Evolutionary conservation across 495 filamentous ascomycete genomes (phyloP).

Genomic region (Lepidopterella palustris): DNA sequence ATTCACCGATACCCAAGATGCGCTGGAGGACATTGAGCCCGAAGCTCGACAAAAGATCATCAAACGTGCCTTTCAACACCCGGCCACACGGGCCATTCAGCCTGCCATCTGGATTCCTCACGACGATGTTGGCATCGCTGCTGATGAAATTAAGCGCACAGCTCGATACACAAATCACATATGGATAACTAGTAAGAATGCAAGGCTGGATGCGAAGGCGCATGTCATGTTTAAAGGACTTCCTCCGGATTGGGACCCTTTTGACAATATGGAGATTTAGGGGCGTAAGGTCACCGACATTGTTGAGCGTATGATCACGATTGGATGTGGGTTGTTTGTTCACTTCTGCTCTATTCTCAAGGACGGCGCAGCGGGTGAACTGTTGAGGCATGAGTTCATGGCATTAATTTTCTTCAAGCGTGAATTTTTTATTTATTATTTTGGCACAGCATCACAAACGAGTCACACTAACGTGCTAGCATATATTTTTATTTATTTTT

Average conservation of each 20-base stretch:
- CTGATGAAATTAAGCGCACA: slow-evolving; percentile 82
- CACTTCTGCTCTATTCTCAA: no score
- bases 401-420: no score
- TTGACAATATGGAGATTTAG: slow-evolving; percentile 28
- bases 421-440: no score
- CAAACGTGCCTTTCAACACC: slow-evolving; percentile 83
- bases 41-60: slow-evolving; percentile 85
- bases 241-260: slow-evolving; percentile 66
- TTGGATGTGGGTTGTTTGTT: no score
- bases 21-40: slow-evolving; percentile 89
- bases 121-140: slow-evolving; percentile 82
- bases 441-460: no score
- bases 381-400: no score
- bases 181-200: slow-evolving; percentile 91
- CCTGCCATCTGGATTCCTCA: slow-evolving; percentile 93
- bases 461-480: no score
- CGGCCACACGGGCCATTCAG: slow-evolving; percentile 74
- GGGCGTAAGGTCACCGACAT: background rate
- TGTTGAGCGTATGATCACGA: no score
- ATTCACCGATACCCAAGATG: slow-evolving; percentile 80
- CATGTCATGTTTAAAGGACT: slow-evolving; percentile 81
- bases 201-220: slow-evolving; percentile 74
- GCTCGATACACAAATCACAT: slow-evolving; percentile 70
- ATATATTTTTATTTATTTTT: no score
- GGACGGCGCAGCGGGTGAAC: no score